A percentile compares a stretch with the other conserved stretches of the same genome.
Evolutionary conservation across 2,329 filamentous ascomycete species (phyloP).

Genomic region (Botryosphaeria agaves): DNA sequence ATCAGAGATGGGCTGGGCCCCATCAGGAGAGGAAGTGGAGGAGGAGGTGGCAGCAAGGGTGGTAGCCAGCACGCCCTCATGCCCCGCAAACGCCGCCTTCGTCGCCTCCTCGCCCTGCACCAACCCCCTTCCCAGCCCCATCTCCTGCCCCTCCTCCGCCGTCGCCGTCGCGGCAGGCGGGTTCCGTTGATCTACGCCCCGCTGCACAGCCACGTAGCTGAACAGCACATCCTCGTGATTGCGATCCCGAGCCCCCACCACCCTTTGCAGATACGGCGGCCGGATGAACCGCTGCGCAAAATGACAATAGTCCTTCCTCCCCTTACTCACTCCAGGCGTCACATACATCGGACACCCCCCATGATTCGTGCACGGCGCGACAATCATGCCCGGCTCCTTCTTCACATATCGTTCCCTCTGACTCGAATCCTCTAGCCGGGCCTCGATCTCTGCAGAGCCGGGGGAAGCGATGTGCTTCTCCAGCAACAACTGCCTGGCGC

Average conservation of each 20-base stretch:
- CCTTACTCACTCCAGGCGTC: slow-evolving; percentile 47
- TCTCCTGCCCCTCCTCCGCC: slow-evolving; percentile 14
- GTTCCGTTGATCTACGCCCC: slow-evolving; percentile 45
- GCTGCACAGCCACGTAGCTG: slow-evolving; percentile 73
- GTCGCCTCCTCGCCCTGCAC: slow-evolving; percentile 39
- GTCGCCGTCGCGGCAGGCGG: no score
- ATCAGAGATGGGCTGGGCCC: slow-evolving; percentile 9
- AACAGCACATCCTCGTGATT: slow-evolving; percentile 88
- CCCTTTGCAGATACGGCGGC: slow-evolving; percentile 61
- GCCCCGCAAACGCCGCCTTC: slow-evolving; percentile 54
- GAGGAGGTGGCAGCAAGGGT: background rate
- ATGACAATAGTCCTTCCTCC: slow-evolving; percentile 79
- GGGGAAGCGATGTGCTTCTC: slow-evolving; percentile 56
- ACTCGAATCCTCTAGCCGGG: slow-evolving; percentile 9
- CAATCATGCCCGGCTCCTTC: slow-evolving; percentile 45
- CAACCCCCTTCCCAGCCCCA: slow-evolving; percentile 14
- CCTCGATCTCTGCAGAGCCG: slow-evolving; percentile 24
- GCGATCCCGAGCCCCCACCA: slow-evolving; percentile 49
- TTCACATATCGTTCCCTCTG: slow-evolving; percentile 6
- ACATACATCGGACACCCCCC: slow-evolving; percentile 76
- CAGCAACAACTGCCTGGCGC: slow-evolving; percentile 63
- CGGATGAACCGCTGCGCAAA: slow-evolving; percentile 81
- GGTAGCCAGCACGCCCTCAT: slow-evolving; percentile 26
- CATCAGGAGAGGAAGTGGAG: slow-evolving; percentile 1
- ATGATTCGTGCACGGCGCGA: slow-evolving; percentile 70